Evolutionary conservation across 1,284 basidiomycete genomes (phyloP), one percentile per base, ranked within the genome.

Genomic region (Rugiboletus extremiorientalis): DNA sequence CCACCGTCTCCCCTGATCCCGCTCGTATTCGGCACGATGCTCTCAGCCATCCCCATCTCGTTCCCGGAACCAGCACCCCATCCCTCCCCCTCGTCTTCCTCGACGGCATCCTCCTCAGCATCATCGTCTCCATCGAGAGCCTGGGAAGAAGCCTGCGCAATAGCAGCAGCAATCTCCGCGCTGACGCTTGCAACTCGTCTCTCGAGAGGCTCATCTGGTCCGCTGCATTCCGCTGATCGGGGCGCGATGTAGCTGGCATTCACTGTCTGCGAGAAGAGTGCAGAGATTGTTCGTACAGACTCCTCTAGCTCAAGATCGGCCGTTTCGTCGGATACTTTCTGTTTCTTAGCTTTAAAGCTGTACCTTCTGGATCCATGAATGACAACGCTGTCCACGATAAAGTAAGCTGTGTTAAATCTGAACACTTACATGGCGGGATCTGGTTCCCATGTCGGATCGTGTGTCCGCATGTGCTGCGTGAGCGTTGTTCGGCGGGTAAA

Each of bases 401-500:
- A 58, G 25, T 51, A 31, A 12, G 31, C 8, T 4, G 11, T 34
- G 22, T 40, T 52, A 37, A 57, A 47, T 45, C 61, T 34, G 38
- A 44, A n/a, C 41, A 79, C 86, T 65, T 70, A 92, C 90, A 89
- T 78, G 64, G 85, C 86, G 28, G 89, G 89, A 75, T 91, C 88
- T 43, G 89, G 87, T 63, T 88, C 86, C 86, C 88, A 92, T 62
- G 77, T 78, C 45, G 90, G 88, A 72, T 92, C 88, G 70, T 92
- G 90, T 33, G 86, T 88, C 57, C 84, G 82, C 89, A 93, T 91
- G 71, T 92, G 90, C 40, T 86, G 82, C 15, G 88, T 91, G 56
- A 92, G 72, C 33, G 89, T 91, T 49, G 89, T 91, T 56, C 90
- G 79, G 56, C 91, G 82, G 28, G 91, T 92, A 71, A 93, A 93